A percentile compares a stretch with the other conserved stretches of the same genome.
Evolutionary conservation across 345 rosid genomes (phyloP).

Genomic region (Rhodamnia argentea): DNA sequence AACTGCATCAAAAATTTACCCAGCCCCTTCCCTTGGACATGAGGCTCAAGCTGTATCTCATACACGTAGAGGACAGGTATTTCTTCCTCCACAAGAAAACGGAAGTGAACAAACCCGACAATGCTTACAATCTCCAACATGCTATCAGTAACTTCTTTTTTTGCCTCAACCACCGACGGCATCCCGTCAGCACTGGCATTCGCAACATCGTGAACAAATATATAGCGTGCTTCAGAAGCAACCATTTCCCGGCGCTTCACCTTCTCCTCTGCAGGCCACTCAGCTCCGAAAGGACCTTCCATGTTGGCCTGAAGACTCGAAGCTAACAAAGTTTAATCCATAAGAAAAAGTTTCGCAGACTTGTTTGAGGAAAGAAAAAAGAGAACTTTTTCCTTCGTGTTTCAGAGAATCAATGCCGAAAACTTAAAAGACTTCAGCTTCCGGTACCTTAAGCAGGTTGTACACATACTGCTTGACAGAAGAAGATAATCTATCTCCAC

Average conservation of each 20-base stretch:
- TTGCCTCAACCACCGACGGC: background rate
- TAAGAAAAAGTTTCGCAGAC: background rate
- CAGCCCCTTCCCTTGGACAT: conserved; percentile 63
- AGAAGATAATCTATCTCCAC: conserved; percentile 59
- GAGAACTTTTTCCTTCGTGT: background rate
- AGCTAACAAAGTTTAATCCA: background rate
- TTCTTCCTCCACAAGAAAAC: conserved; percentile 78
- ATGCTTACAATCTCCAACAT: conserved; percentile 4
- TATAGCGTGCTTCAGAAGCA: conserved; percentile 59
- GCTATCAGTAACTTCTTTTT: background rate
- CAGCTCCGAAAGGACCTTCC: conserved; percentile 60
- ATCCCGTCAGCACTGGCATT: conserved; percentile 3
- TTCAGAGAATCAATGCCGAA: background rate
- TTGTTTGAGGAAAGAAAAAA: background rate
- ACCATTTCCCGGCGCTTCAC: conserved; percentile 75
- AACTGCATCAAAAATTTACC: conserved; percentile 84
- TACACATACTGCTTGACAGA: conserved; percentile 40
- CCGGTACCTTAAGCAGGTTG: conserved; percentile 48
- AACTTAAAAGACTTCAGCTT: background rate
- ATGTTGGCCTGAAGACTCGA: conserved; percentile 42
- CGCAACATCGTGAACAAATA: conserved; percentile 33
- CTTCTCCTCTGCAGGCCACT: conserved; percentile 75
- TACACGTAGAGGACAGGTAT: conserved; percentile 78
- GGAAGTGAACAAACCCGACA: conserved; percentile 75
- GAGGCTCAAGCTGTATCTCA: conserved; percentile 70